Percentiles rank a stretch among this genome's conserved stretches.
phyloP scores from a whole-genome alignment of 257 asterid genomes.

The Ehretia macrophylla region DNA sequence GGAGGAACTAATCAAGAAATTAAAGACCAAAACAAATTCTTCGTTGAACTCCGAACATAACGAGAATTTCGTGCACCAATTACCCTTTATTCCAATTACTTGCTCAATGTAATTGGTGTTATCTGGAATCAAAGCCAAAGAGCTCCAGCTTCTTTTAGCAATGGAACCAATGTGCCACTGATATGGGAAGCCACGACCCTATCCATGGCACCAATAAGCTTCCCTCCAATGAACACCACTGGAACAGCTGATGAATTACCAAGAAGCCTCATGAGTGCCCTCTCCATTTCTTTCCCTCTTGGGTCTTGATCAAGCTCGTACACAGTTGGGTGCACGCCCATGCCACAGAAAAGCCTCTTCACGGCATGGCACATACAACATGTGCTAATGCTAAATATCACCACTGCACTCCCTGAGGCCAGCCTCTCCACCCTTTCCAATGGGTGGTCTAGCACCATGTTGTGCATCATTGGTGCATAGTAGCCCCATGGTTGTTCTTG shows the following conservation, averaged over 20 bases:
- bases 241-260: conserved; percentile 34
- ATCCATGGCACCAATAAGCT: conserved; percentile 40
- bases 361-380: conserved; percentile 56
- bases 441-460: conserved; percentile 17
- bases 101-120: too few species aligned
- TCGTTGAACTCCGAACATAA: too few species aligned
- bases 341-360: conserved; percentile 37
- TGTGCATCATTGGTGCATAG: conserved; percentile 9
- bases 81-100: too few species aligned
- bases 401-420: conserved; percentile 41
- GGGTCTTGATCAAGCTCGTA: conserved; percentile 42
- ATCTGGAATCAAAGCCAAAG: conserved; percentile 34
- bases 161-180: conserved; percentile 37
- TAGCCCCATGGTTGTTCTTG: conserved; percentile 26
- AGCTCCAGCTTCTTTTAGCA: conserved; percentile 46
- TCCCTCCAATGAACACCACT: conserved; percentile 42
- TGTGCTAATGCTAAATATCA: conserved; percentile 35
- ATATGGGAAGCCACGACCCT: conserved; percentile 50
- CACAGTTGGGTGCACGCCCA: conserved; percentile 36
- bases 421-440: conserved; percentile 36
- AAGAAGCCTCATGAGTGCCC: conserved; percentile 30
- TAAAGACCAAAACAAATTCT: too few species aligned
- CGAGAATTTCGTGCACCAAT: too few species aligned
- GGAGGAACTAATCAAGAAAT: too few species aligned
- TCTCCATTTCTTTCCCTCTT: conserved; percentile 34